Evolutionary conservation across 495 filamentous ascomycete genomes (phyloP).

Genomic region (Penicillium waksmanii): DNA sequence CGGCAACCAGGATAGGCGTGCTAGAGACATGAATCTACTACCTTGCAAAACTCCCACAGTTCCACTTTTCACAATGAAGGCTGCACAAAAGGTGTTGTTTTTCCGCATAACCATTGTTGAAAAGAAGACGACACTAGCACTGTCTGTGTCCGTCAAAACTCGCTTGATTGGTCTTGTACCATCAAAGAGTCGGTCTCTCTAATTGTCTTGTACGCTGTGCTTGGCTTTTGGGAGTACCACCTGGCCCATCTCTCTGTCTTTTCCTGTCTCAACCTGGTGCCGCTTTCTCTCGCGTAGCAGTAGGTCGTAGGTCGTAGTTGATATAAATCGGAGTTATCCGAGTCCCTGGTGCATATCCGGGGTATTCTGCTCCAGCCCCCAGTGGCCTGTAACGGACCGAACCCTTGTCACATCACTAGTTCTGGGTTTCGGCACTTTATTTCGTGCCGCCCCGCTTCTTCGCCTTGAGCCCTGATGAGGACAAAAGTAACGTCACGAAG

Average conservation of each 20-base stretch:
- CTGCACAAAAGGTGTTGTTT: slow-evolving; percentile 51
- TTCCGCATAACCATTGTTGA: slow-evolving; percentile 56
- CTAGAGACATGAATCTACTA: slow-evolving; percentile 50
- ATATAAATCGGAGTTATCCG: background rate
- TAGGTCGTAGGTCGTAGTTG: slow-evolving; percentile 21
- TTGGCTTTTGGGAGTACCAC: slow-evolving; percentile 18
- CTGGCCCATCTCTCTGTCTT: slow-evolving; percentile 37
- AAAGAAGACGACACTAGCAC: slow-evolving; percentile 33
- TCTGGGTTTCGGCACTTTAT: too few relatives aligned
- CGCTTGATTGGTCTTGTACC: slow-evolving; percentile 27
- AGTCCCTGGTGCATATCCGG: too few relatives aligned
- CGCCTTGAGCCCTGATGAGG: too few relatives aligned
- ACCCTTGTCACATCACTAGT: too few relatives aligned
- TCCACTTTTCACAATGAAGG: slow-evolving; percentile 55
- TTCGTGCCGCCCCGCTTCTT: too few relatives aligned
- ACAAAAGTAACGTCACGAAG: too few relatives aligned
- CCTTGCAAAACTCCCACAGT: slow-evolving; percentile 39
- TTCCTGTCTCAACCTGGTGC: slow-evolving; percentile 32
- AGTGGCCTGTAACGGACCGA: too few relatives aligned
- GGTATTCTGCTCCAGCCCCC: too few relatives aligned
- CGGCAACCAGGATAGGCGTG: slow-evolving; percentile 51
- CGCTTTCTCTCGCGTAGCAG: slow-evolving; percentile 24
- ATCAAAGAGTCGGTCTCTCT: slow-evolving; percentile 35
- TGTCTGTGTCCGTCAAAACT: slow-evolving; percentile 23
- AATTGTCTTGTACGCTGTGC: background rate